A percentile compares a stretch with the other conserved stretches of the same genome.
Conservation (phyloP, 495 filamentous ascomycete genomes). For the Extremus antarcticus region DNA sequence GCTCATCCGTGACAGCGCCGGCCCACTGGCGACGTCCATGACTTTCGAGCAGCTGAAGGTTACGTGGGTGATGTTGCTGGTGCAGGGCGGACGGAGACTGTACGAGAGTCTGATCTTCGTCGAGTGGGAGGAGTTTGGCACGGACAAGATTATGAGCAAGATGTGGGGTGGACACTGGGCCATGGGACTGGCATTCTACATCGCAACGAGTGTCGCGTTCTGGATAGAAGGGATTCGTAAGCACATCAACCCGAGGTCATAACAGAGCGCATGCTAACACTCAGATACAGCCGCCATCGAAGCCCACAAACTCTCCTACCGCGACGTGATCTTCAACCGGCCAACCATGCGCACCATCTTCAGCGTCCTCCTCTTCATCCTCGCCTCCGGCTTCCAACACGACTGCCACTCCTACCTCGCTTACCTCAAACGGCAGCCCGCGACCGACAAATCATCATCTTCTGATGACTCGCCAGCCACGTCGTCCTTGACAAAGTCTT, state of each 20-base stretch:
- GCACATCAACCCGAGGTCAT: conserved; percentile 11
- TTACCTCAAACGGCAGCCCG: conserved; percentile 46
- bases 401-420: conserved; percentile 71
- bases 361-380: conserved; percentile 54
- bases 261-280: neutral
- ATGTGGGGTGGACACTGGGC: conserved; percentile 84
- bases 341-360: conserved; percentile 51
- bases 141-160: conserved; percentile 44
- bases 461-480: neutral
- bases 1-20: conserved; percentile 24
- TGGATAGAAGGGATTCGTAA: conserved; percentile 81
- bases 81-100: conserved; percentile 64
- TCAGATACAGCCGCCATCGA: conserved; percentile 6
- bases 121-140: conserved; percentile 28
- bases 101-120: conserved; percentile 56
- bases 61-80: conserved; percentile 56
- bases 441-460: neutral
- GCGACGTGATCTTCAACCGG: conserved; percentile 23
- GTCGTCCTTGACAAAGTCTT: neutral
- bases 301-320: conserved; percentile 6
- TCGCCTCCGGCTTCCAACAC: conserved; percentile 69
- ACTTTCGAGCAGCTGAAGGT: conserved; percentile 54
- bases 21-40: conserved; percentile 37
- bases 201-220: conserved; percentile 55
- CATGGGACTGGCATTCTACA: conserved; percentile 69